Percentiles rank a stretch among this genome's conserved stretches.
phyloP scores from a whole-genome alignment of 352 stramenopile species.

The Elongisporangium prolatum region DNA sequence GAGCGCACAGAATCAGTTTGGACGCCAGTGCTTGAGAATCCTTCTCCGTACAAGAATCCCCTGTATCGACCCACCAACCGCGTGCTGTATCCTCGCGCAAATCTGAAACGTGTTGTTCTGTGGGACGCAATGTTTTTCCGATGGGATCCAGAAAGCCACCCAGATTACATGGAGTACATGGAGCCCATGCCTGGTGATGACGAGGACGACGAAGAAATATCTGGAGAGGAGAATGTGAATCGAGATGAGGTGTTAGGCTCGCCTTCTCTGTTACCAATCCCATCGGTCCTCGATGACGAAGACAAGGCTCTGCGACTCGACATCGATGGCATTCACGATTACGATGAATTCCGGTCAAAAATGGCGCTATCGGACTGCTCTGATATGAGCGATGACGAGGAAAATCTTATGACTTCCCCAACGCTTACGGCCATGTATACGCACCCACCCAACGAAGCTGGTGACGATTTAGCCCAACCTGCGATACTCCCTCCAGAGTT shows the following conservation, averaged over 20 bases:
- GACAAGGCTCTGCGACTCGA: conserved; percentile 67
- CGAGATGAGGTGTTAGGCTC: conserved; percentile 23
- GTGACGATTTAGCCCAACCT: neutral
- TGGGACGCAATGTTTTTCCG: conserved; percentile 87
- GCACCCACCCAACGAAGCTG: conserved; percentile 15
- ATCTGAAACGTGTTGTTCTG: conserved; percentile 81
- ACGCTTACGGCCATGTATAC: conserved; percentile 26
- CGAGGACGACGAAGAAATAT: conserved; percentile 15
- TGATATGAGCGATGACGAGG: conserved; percentile 80
- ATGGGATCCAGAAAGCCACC: conserved; percentile 80
- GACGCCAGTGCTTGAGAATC: conserved; percentile 73
- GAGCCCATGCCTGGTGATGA: conserved; percentile 42
- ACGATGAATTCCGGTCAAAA: conserved; percentile 63
- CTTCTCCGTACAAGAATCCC: conserved; percentile 60
- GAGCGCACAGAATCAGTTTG: conserved; percentile 82
- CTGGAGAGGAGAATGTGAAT: conserved; percentile 19
- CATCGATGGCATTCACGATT: conserved; percentile 82
- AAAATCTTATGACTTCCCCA: conserved; percentile 33
- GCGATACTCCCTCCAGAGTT: neutral
- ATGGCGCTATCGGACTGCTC: conserved; percentile 70
- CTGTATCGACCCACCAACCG: conserved; percentile 76
- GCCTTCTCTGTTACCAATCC: conserved; percentile 36
- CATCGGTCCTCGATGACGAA: conserved; percentile 43
- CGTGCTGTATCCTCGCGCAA: conserved; percentile 80
- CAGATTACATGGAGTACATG: conserved; percentile 87